Percentiles rank a stretch among this genome's conserved stretches.
Conservation (phyloP, 768 basidiomycete species). For the Tulasnella sp. region DNA sequence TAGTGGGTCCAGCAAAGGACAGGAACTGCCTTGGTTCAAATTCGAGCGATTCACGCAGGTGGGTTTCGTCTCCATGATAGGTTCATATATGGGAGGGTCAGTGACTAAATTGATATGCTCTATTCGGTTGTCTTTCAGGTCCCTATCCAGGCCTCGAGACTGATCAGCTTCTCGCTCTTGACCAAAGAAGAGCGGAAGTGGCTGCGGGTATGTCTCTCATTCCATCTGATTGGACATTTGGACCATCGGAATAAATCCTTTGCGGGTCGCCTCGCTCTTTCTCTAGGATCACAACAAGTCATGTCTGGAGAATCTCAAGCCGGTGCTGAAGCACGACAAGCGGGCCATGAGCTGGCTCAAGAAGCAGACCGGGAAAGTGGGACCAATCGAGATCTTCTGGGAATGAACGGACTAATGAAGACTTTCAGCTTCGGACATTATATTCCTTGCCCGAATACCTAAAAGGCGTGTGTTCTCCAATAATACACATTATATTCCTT, state of each 20-base stretch:
- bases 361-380: slow-evolving; percentile 8
- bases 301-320: slow-evolving; percentile 12
- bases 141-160: slow-evolving; percentile 15
- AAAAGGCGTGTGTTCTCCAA: too few species aligned
- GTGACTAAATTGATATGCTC: background rate
- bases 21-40: slow-evolving; percentile 50
- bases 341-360: slow-evolving; percentile 16
- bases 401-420: background rate
- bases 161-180: slow-evolving; percentile 41
- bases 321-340: slow-evolving; percentile 15
- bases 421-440: background rate
- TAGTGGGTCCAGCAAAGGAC: background rate
- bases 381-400: slow-evolving; percentile 14
- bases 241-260: too few species aligned
- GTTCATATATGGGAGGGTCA: background rate
- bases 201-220: slow-evolving; percentile 33
- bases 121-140: background rate
- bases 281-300: slow-evolving; percentile 14
- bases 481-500: background rate
- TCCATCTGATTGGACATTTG: too few species aligned
- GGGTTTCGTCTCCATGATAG: background rate
- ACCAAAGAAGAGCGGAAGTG: slow-evolving; percentile 48
- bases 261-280: too few species aligned
- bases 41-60: slow-evolving; percentile 92
- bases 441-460: too few species aligned